Evolutionary conservation across 768 basidiomycete genomes (phyloP).

Genomic region (Roridomyces roridus): DNA sequence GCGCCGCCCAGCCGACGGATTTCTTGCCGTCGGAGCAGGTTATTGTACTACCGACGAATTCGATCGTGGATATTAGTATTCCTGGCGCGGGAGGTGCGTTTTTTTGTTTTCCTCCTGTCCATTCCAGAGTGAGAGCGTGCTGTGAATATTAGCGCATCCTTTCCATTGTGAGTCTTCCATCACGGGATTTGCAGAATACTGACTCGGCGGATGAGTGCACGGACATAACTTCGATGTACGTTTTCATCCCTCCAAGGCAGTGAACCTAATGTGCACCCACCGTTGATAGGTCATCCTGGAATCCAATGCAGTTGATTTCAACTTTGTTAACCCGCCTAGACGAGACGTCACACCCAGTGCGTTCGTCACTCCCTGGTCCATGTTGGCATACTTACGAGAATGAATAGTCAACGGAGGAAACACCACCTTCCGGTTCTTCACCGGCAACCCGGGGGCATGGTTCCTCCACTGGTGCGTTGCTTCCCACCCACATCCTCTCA

Average conservation of each 20-base stretch:
- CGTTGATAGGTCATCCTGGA: slow-evolving; percentile 11
- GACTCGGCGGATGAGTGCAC: slow-evolving; percentile 5
- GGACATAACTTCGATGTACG: slow-evolving; percentile 24
- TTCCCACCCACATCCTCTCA: no score
- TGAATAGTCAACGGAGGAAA: slow-evolving; percentile 39
- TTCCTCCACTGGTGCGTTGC: slow-evolving; percentile 56
- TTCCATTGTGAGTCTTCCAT: slow-evolving; percentile 16
- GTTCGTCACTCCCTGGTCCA: not conserved
- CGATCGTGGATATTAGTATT: slow-evolving; percentile 48
- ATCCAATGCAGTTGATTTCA: not conserved
- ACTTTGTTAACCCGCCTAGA: slow-evolving; percentile 21
- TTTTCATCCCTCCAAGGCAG: no score
- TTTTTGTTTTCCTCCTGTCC: no score
- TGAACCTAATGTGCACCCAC: no score
- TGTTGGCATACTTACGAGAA: not conserved
- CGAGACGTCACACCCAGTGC: slow-evolving; percentile 13
- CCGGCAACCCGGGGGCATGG: slow-evolving; percentile 68
- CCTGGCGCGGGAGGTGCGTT: slow-evolving; percentile 43
- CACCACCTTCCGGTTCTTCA: slow-evolving; percentile 44
- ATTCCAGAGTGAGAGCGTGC: no score
- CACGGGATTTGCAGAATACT: not conserved
- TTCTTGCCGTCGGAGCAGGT: slow-evolving; percentile 15
- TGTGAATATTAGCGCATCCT: no score
- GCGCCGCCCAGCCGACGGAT: slow-evolving; percentile 34
- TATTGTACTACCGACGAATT: slow-evolving; percentile 41